Evolutionary conservation across 768 basidiomycete genomes (phyloP), one percentile per base, ranked within the genome.

Genomic region (Clitopilus hobsonii): DNA sequence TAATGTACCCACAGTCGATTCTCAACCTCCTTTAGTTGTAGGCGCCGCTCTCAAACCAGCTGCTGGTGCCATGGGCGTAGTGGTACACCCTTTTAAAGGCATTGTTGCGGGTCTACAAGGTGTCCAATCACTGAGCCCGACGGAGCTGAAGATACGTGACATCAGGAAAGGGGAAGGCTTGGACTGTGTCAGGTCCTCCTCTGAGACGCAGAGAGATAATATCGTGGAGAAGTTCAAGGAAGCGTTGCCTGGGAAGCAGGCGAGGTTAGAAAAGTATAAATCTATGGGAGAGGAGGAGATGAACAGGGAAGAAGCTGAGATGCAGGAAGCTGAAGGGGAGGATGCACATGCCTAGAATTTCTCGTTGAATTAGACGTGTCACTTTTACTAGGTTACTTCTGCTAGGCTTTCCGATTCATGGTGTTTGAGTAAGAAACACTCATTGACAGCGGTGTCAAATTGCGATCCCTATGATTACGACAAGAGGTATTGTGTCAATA

Each of bases 101-200:
- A 45, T 45, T 3, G 41, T 20, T 23, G 41, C 41, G 22, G 22
- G 41, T 20, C 18, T 45, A 3, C 10, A 8, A 20, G n/a, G 41
- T 3, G 22, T n/a, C n/a, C n/a, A 45, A 20, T 45, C 22, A 5
- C 6, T 45, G 2, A 45, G 41, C 41, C 41, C 3, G 2, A 18
- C 11, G 68, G 67, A 52, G 70, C 74, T 27, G 61, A 69, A 67
- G 11, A 70, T 70, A 20, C 71, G 71, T 6, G 50, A 60, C n/a
- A 74, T 71, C 11, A 68, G 76, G 24, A 67, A 75, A 13, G 63
- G 65, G 6, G 73, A 80, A 53, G 79, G 79, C 3, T 48, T 66
- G 5, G 69, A 71, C 53, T 75, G 67, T 0, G 70, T 71, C 5
- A 63, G 61, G 51, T 55, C 54, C n/a, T 72, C 74, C 60, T 69